Percentiles rank a stretch among this genome's conserved stretches.
phyloP scores from a whole-genome alignment of 495 filamentous ascomycete species.

The Aspergillus bridgeri region DNA sequence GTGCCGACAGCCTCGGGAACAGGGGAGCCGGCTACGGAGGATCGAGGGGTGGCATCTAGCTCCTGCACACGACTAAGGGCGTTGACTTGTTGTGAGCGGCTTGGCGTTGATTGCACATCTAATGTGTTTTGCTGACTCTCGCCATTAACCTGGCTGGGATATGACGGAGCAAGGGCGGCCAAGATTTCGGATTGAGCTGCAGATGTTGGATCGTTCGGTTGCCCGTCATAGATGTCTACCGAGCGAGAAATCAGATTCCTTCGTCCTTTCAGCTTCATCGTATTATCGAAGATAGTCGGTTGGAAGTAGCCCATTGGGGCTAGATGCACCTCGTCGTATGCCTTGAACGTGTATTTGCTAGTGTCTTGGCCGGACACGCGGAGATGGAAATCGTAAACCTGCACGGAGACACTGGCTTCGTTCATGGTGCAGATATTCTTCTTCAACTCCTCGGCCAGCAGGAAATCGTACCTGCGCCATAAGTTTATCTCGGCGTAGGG shows the following conservation, averaged over 20 bases:
- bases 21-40: slow-evolving; percentile 83
- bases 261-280: slow-evolving; percentile 70
- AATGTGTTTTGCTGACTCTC: slow-evolving; percentile 23
- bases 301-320: slow-evolving; percentile 89
- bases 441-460: slow-evolving; percentile 93
- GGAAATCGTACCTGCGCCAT: slow-evolving; percentile 82
- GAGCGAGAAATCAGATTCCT: slow-evolving; percentile 78
- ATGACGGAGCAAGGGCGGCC: slow-evolving; percentile 59
- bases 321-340: slow-evolving; percentile 88
- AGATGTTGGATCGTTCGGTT: slow-evolving; percentile 84
- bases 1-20: slow-evolving; percentile 70
- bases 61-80: slow-evolving; percentile 51
- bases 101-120: slow-evolving; percentile 40
- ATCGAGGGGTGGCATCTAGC: slow-evolving; percentile 66
- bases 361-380: slow-evolving; percentile 85
- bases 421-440: slow-evolving; percentile 83
- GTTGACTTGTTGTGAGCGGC: slow-evolving; percentile 36
- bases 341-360: slow-evolving; percentile 87
- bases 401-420: slow-evolving; percentile 76
- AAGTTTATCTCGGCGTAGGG: slow-evolving; percentile 93
- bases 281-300: slow-evolving; percentile 79
- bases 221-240: slow-evolving; percentile 87
- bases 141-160: slow-evolving; percentile 38
- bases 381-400: slow-evolving; percentile 81
- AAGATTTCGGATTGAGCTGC: slow-evolving; percentile 79